phyloP scores from a whole-genome alignment of 2,329 filamentous ascomycete genomes.

The Verruconis gallopava region DNA sequence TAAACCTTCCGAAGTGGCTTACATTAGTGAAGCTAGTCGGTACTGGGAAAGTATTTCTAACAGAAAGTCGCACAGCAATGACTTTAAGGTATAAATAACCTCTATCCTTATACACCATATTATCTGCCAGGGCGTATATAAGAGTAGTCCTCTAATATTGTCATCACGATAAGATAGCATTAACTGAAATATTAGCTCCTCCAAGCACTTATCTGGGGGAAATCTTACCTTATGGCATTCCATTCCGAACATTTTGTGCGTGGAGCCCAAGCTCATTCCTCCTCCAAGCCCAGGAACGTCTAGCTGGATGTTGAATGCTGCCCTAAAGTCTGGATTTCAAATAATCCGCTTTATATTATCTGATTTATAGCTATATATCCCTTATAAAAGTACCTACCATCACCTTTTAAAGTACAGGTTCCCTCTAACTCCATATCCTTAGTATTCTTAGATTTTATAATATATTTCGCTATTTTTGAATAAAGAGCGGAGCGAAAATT shows the following conservation, averaged over 20 bases:
- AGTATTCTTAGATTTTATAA: conserved; percentile 15
- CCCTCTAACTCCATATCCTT: conserved; percentile 9
- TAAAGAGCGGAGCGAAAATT: no score
- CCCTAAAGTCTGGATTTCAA: conserved; percentile 15
- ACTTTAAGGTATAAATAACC: conserved; percentile 51
- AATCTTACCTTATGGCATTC: conserved; percentile 22
- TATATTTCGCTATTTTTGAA: conserved; percentile 14
- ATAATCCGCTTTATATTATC: conserved; percentile 18
- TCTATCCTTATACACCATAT: conserved; percentile 51
- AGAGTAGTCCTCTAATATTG: conserved; percentile 23
- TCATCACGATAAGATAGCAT: conserved; percentile 20
- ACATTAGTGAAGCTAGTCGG: no score
- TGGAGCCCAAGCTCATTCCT: conserved; percentile 20
- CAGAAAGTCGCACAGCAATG: conserved; percentile 39
- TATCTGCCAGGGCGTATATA: conserved; percentile 50
- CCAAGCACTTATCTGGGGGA: conserved; percentile 9
- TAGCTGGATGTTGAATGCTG: conserved; percentile 22
- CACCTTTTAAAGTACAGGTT: conserved; percentile 13
- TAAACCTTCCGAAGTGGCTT: no score
- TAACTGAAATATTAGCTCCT: conserved; percentile 17
- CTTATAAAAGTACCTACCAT: conserved; percentile 18
- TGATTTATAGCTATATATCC: conserved; percentile 14
- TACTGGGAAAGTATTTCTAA: no score
- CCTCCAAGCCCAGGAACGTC: conserved; percentile 21
- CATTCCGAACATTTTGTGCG: conserved; percentile 18